These are phyloP conservation scores for Centaurea solstitialis DNA, from an alignment of 129 eudicot species.

Conservation along the genomic window DNA sequence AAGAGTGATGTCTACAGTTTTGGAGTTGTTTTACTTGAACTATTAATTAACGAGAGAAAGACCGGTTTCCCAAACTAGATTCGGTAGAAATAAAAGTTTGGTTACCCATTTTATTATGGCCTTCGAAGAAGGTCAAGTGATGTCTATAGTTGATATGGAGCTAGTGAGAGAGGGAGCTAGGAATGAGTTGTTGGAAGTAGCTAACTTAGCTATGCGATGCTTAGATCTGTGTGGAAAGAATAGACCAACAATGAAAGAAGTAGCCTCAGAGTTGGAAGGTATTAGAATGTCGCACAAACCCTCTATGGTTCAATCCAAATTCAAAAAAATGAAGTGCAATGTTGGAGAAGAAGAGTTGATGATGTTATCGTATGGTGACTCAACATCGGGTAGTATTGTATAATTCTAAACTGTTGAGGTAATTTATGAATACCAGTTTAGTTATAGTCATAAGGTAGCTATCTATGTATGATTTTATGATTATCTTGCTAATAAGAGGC, in stretches of 20 bases:
- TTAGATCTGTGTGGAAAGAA: conserved; percentile 36
- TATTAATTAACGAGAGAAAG: conserved; percentile 31
- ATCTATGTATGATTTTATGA: no score
- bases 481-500: no score
- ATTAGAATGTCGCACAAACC: conserved; percentile 22
- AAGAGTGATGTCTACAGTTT: conserved; percentile 44
- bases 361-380: conserved; percentile 15
- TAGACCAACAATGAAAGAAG: conserved; percentile 44
- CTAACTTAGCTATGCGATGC: conserved; percentile 30
- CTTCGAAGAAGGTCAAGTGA: conserved; percentile 23
- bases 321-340: not conserved
- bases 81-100: conserved; percentile 24
- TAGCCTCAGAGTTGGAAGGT: conserved; percentile 31
- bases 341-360: conserved; percentile 18
- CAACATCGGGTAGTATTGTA: conserved; percentile 16
- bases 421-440: not conserved
- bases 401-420: not conserved
- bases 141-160: conserved; percentile 26
- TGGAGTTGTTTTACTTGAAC: conserved; percentile 47
- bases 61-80: conserved; percentile 25
- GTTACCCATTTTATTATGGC: conserved; percentile 27
- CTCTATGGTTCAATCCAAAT: conserved; percentile 9
- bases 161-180: conserved; percentile 10
- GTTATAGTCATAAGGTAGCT: no score
- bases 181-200: conserved; percentile 13